A percentile compares a stretch with the other conserved stretches of the same genome.
Conservation (phyloP, 805 yeast genomes). For the Wickerhamiella cacticola region DNA sequence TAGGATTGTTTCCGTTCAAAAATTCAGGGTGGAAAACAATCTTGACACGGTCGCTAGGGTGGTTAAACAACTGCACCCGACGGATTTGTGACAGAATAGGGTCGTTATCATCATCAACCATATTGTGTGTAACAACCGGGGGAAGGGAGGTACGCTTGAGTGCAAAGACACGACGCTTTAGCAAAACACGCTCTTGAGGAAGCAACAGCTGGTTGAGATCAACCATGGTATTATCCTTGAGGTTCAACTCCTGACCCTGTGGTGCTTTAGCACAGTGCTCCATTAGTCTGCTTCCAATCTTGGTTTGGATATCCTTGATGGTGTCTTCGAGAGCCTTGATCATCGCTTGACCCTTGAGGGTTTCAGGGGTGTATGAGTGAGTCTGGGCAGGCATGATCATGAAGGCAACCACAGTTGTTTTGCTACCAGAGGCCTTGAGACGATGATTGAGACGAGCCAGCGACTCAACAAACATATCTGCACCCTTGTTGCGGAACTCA, state of each 20-base stretch:
- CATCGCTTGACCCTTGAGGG: slow-evolving; percentile 92
- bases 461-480: slow-evolving; percentile 85
- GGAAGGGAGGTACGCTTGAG: slow-evolving; percentile 81
- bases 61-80: slow-evolving; percentile 80
- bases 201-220: slow-evolving; percentile 75
- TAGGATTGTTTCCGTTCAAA: slow-evolving; percentile 86
- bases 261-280: slow-evolving; percentile 65
- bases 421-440: slow-evolving; percentile 68
- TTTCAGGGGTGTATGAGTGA: slow-evolving; percentile 88
- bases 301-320: slow-evolving; percentile 72
- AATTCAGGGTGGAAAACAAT: slow-evolving; percentile 97
- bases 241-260: slow-evolving; percentile 28
- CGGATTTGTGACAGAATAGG: slow-evolving; percentile 88
- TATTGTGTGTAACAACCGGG: slow-evolving; percentile 93
- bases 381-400: slow-evolving; percentile 97
- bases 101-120: slow-evolving; percentile 83
- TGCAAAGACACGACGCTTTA: slow-evolving; percentile 88
- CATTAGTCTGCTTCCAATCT: slow-evolving; percentile 75
- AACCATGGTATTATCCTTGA: slow-evolving; percentile 22
- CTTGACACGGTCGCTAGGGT: slow-evolving; percentile 82
- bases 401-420: slow-evolving; percentile 89
- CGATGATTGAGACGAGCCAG: slow-evolving; percentile 84
- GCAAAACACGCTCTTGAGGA: slow-evolving; percentile 74
- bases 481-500: slow-evolving; percentile 94
- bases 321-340: slow-evolving; percentile 82